These are phyloP conservation scores for Phyllosticta paracitricarpa DNA, from an alignment of 2,329 filamentous ascomycete genomes.

Conservation along the genomic window DNA sequence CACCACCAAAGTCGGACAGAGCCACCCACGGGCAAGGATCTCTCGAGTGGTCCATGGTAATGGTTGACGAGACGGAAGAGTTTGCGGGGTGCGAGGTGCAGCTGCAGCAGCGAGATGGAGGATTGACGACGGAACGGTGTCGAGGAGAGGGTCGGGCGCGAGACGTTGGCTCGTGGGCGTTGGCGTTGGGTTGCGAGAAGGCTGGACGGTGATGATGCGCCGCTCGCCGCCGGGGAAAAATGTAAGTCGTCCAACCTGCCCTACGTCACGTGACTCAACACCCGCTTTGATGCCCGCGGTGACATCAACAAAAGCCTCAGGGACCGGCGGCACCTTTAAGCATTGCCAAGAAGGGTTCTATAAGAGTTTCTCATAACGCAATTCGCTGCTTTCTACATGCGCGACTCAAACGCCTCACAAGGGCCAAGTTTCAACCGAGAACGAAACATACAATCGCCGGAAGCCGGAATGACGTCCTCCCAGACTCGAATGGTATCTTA, in stretches of 20 bases:
- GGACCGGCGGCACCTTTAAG: background rate
- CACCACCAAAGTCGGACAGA: conserved; percentile 94
- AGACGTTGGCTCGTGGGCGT: background rate
- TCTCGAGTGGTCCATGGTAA: conserved; percentile 80
- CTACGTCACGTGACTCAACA: background rate
- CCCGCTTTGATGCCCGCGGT: background rate
- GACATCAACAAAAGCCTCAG: background rate
- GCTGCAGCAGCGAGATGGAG: background rate
- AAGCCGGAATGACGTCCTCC: background rate
- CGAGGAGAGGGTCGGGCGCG: background rate
- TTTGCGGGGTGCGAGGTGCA: background rate
- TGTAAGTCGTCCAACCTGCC: conserved; percentile 2
- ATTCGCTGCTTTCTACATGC: background rate
- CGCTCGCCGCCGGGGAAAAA: background rate
- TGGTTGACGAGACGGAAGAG: background rate
- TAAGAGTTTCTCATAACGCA: background rate
- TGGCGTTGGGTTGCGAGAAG: conserved; percentile 1
- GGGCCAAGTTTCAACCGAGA: background rate
- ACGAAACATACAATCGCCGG: background rate
- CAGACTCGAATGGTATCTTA: background rate
- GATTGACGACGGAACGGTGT: background rate
- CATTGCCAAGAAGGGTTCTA: background rate
- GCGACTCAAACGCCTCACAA: background rate
- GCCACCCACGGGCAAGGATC: conserved; percentile 97
- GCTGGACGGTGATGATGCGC: conserved; percentile 1